These are phyloP conservation scores for Lecanicillium sp. DNA, from an alignment of 2,329 filamentous ascomycete species.

Conservation along the genomic window DNA sequence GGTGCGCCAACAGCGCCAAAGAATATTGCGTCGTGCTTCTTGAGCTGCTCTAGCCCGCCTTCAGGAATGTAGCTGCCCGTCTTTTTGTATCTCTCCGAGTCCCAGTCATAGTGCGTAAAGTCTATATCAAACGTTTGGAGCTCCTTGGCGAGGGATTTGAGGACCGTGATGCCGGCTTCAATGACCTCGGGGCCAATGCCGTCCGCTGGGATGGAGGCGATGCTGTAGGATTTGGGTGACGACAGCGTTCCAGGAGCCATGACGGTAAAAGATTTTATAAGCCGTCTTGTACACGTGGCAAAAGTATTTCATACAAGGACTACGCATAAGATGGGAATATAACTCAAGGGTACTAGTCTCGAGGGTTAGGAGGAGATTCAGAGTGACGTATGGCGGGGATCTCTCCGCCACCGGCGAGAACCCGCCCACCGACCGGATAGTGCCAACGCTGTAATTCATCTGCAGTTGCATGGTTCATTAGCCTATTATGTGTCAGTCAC, in stretches of 20 bases:
- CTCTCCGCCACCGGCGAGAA: too few relatives aligned
- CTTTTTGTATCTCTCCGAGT: constrained; percentile 56
- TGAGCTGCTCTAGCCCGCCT: constrained; percentile 26
- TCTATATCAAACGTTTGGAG: constrained; percentile 51
- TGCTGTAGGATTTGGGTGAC: constrained; percentile 34
- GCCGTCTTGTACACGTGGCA: too few relatives aligned
- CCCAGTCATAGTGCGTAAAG: constrained; percentile 59
- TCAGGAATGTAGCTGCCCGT: constrained; percentile 48
- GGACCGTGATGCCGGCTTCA: constrained; percentile 48
- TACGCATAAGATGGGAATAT: too few relatives aligned
- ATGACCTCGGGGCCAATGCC: constrained; percentile 59
- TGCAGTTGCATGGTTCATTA: too few relatives aligned
- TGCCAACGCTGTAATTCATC: too few relatives aligned
- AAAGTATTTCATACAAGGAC: too few relatives aligned
- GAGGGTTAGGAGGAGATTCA: too few relatives aligned
- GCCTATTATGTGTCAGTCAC: too few relatives aligned
- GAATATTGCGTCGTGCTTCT: constrained; percentile 47
- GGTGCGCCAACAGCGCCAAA: constrained; percentile 58
- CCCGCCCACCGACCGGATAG: too few relatives aligned
- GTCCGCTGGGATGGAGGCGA: constrained; percentile 54
- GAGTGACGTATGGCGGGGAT: too few relatives aligned
- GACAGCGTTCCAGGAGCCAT: constrained; percentile 4
- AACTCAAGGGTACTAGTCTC: too few relatives aligned
- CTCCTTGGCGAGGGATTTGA: constrained; percentile 43
- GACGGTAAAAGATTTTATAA: background rate